Evolutionary conservation across 2,329 filamentous ascomycete species (phyloP).

Genomic region (Trichoderma arundinaceum): DNA sequence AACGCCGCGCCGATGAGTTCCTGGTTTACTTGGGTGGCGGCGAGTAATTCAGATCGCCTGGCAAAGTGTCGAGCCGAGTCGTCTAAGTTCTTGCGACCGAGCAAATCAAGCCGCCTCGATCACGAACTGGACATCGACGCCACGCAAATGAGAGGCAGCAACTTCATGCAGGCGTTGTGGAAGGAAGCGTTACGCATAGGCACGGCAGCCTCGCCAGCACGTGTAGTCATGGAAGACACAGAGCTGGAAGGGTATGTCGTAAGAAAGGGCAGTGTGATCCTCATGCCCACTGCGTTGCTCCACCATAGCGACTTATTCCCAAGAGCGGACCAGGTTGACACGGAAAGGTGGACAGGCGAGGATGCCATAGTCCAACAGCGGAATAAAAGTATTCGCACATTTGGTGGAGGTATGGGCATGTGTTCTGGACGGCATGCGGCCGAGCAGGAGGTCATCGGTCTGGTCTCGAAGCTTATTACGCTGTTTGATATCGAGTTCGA

Average conservation of each 20-base stretch:
- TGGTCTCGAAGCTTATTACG: constrained; percentile 14
- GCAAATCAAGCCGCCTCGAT: no score
- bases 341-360: constrained; percentile 17
- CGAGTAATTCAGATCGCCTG: no score
- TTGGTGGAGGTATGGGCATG: constrained; percentile 18
- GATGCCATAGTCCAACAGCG: background rate
- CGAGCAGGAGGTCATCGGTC: constrained; percentile 16
- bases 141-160: constrained; percentile 1
- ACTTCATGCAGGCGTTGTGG: constrained; percentile 17
- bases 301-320: constrained; percentile 14
- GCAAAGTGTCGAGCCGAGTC: no score
- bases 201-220: constrained; percentile 11
- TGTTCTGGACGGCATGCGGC: constrained; percentile 25
- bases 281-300: constrained; percentile 14
- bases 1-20: constrained; percentile 20
- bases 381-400: constrained; percentile 10
- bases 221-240: constrained; percentile 20
- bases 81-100: no score
- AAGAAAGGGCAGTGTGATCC: constrained; percentile 17
- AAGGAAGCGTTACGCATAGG: constrained; percentile 22
- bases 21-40: background rate
- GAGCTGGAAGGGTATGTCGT: constrained; percentile 23
- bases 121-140: no score
- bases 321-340: background rate
- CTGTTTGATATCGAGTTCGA: constrained; percentile 21